Conservation (phyloP, 352 stramenopile genomes). For the Globisporangium abappressorium region DNA sequence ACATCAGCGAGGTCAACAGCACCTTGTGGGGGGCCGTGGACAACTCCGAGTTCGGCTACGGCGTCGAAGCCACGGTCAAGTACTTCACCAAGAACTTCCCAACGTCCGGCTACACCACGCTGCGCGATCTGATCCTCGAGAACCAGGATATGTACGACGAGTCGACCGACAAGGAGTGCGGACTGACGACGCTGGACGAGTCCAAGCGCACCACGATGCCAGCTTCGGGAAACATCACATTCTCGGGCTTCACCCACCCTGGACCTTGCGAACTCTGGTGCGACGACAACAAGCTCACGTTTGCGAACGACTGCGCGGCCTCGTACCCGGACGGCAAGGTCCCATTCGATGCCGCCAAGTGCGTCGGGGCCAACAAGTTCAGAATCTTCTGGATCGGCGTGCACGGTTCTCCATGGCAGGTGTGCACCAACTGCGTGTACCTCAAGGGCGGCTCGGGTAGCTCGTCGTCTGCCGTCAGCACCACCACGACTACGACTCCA, state of each 20-base stretch:
- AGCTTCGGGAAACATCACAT: slow-evolving; percentile 31
- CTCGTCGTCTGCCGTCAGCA: slow-evolving; percentile 14
- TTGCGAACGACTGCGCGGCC: slow-evolving; percentile 41
- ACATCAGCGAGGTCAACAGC: slow-evolving; percentile 22
- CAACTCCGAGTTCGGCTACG: slow-evolving; percentile 25
- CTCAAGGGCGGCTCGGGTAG: slow-evolving; percentile 22
- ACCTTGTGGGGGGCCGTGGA: slow-evolving; percentile 22
- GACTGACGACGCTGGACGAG: slow-evolving; percentile 29
- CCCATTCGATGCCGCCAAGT: slow-evolving; percentile 42
- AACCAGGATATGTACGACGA: slow-evolving; percentile 8
- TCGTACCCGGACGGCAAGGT: slow-evolving; percentile 40
- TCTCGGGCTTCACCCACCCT: slow-evolving; percentile 51
- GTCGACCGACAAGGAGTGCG: slow-evolving; percentile 14
- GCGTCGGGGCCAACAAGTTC: slow-evolving; percentile 36
- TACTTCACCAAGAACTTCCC: slow-evolving; percentile 28
- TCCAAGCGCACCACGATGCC: slow-evolving; percentile 34
- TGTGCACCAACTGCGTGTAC: slow-evolving; percentile 56
- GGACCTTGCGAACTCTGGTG: slow-evolving; percentile 68
- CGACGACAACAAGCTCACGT: slow-evolving; percentile 49
- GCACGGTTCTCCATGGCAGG: slow-evolving; percentile 47
- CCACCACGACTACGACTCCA: not conserved
- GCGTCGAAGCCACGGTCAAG: slow-evolving; percentile 21
- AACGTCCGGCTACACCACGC: slow-evolving; percentile 23
- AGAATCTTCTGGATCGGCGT: slow-evolving; percentile 51
- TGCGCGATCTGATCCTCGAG: slow-evolving; percentile 29